Base-by-base conservation (phyloP, 805 yeast species). In the Saccharomycopsis fermentans region DNA sequence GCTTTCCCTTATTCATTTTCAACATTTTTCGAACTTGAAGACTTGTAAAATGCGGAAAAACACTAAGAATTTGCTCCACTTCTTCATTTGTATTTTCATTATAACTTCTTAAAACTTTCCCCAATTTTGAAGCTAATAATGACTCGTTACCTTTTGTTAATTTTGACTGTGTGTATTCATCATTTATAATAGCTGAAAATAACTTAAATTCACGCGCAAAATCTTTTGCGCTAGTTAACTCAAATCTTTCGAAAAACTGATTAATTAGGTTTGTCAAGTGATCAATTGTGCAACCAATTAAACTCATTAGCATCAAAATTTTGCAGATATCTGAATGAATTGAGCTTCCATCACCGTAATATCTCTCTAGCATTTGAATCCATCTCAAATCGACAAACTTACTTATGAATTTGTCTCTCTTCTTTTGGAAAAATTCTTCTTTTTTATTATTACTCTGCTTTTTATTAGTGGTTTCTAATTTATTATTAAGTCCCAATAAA, bases 281-380 rank as follows among this genome's bases (percentile, higher is more conserved):
- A 16, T 74, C 65, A 0, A 74, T 69, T 0, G 83, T 70, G 27
- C 80, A 71, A 37, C 85, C 74, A 16, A 82, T 62, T 36, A 85
- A 59, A 0, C 86, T 77, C 1, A 86, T 64, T 1, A 83, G 66
- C 73, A 77, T 80, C 1, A 83, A 65, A 32, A 82, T 74, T 63
- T 76, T 77, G 24, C 81, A 73, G 0, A 65, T 61, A 4, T 72
- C 68, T 0, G 83, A 74, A 64, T 79, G 77, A 9, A 79, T 65
- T 47, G 86, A 81, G 26, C 71, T 72, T 4, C 88, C 90, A 56
- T 77, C 78, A 9, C 77, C 77, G 70, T 81, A 86, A 57, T 82
- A 67, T 40, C 71, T 73, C 64, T 86, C 92, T 50, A 87, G 65
- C 14, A 70, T 67, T 63, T 81, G 84, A 17, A 84, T 68, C 90